Conservation (phyloP, 2,329 filamentous ascomycete genomes). For the Xylaria multiplex region DNA sequence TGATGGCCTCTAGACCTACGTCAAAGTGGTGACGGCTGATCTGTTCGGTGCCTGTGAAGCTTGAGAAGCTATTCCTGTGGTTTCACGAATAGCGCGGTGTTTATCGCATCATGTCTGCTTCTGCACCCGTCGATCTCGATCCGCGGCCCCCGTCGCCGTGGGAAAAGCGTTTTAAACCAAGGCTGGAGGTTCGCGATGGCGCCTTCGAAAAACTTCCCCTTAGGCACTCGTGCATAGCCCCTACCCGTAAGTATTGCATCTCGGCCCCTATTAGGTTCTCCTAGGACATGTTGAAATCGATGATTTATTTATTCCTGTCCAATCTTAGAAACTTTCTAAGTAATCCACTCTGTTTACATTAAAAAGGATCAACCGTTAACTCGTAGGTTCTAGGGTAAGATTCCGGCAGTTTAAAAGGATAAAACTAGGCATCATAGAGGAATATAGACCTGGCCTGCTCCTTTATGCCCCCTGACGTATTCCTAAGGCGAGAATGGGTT, state of each 20-base stretch:
- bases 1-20: neutral
- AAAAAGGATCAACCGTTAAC: neutral
- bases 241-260: conserved; percentile 26
- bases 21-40: neutral
- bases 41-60: neutral
- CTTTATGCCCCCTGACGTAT: neutral
- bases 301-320: neutral
- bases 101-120: neutral
- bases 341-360: neutral
- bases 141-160: conserved; percentile 28
- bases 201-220: neutral
- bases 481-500: too few species aligned
- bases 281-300: neutral
- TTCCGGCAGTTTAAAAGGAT: neutral
- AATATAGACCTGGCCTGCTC: too few species aligned
- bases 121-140: too few species aligned
- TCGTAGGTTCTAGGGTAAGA: conserved; percentile 25
- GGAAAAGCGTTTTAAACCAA: conserved; percentile 24
- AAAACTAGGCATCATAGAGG: too few species aligned
- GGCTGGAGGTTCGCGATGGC: neutral
- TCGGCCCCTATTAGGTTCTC: neutral
- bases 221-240: conserved; percentile 27
- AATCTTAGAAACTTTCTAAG: neutral
- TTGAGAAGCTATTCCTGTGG: neutral
- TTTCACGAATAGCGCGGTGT: neutral